phyloP scores from a whole-genome alignment of 495 filamentous ascomycete genomes.

The Aspergillus steynii region DNA sequence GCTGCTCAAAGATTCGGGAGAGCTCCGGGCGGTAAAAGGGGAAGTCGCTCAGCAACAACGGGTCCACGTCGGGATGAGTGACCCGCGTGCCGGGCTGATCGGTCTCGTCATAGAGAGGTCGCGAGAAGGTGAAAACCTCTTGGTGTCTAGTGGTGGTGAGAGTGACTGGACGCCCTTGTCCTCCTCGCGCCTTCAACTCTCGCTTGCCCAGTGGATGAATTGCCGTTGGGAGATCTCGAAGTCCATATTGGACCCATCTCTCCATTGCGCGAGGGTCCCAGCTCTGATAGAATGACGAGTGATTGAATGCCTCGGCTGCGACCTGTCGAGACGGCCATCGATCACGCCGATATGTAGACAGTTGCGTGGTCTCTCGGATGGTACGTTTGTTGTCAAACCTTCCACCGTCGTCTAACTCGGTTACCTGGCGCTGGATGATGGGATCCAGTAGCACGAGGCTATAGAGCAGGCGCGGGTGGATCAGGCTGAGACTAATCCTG shows the following conservation, averaged over 20 bases:
- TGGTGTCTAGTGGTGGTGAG: constrained; percentile 10
- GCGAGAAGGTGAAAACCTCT: constrained; percentile 7
- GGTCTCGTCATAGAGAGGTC: background rate
- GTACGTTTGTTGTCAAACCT: background rate
- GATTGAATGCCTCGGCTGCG: background rate
- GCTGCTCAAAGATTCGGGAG: constrained; percentile 52
- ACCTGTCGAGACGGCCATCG: constrained; percentile 4
- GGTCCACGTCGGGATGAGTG: constrained; percentile 8
- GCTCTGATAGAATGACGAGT: background rate
- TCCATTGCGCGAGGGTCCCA: constrained; percentile 13
- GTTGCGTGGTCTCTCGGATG: background rate
- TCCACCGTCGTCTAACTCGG: background rate
- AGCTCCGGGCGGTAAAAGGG: constrained; percentile 49
- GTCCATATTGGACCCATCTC: constrained; percentile 9
- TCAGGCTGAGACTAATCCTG: constrained; percentile 9
- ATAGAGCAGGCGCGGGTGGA: constrained; percentile 12
- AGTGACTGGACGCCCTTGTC: constrained; percentile 1
- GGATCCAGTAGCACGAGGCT: constrained; percentile 16
- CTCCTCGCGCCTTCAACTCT: background rate
- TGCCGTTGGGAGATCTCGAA: constrained; percentile 1
- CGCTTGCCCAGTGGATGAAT: background rate
- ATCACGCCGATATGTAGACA: constrained; percentile 1
- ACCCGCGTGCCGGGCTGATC: background rate
- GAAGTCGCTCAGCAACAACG: background rate
- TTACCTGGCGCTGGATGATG: constrained; percentile 2